Evolutionary conservation across 2,329 filamentous ascomycete species (phyloP).

Genomic region (Trichoderma aggressivum): DNA sequence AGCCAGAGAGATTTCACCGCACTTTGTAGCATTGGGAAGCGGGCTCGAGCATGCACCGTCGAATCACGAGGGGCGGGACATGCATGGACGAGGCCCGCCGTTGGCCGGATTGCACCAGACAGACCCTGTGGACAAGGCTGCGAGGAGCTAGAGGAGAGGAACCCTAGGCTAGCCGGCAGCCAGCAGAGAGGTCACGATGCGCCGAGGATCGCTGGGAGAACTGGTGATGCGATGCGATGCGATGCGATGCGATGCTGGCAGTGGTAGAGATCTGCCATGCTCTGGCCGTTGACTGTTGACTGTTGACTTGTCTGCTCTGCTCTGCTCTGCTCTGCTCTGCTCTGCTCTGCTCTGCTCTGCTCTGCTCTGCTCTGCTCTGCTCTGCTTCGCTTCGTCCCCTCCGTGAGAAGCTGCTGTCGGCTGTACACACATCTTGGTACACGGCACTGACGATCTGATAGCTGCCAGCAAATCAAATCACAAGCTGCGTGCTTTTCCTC

Average conservation of each 20-base stretch:
- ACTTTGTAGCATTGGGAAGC: conserved; percentile 16
- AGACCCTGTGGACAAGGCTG: conserved; percentile 15
- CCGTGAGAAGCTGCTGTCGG: background rate
- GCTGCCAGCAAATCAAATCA: conserved; percentile 9
- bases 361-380: no score
- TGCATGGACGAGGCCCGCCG: conserved; percentile 19
- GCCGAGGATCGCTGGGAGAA: background rate
- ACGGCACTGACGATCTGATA: background rate
- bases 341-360: no score
- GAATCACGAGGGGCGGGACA: conserved; percentile 19
- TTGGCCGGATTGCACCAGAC: conserved; percentile 11
- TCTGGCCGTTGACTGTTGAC: background rate
- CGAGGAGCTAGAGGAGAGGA: conserved; percentile 1
- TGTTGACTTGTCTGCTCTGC: background rate
- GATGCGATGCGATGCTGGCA: background rate
- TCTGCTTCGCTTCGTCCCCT: background rate
- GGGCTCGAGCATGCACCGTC: conserved; percentile 13
- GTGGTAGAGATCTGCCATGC: background rate
- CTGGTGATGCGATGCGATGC: background rate
- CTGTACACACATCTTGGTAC: background rate
- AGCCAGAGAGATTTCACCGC: conserved; percentile 21
- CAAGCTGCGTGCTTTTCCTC: conserved; percentile 2
- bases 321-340: no score
- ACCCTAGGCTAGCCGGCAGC: background rate
- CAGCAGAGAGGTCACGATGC: conserved; percentile 3